These are phyloP conservation scores for Rhizopus delemar DNA, from an alignment of 371 early-diverging fungal genomes.

Conservation along the genomic window DNA sequence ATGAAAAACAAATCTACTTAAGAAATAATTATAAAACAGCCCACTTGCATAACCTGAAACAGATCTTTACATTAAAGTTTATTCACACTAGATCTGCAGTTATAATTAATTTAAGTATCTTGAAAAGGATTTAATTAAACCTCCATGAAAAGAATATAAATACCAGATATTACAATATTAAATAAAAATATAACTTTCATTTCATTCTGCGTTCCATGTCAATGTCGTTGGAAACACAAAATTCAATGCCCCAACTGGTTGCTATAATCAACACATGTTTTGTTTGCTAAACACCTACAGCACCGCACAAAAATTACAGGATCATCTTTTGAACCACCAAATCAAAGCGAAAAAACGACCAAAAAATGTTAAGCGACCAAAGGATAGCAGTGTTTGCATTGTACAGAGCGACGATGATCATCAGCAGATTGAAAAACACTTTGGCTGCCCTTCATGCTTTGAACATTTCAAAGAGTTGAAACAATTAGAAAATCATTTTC, in stretches of 20 bases:
- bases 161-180: too few species aligned
- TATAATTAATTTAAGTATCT: too few species aligned
- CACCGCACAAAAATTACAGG: constrained; percentile 16
- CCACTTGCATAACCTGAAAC: too few species aligned
- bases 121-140: too few species aligned
- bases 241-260: constrained; percentile 16
- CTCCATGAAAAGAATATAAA: too few species aligned
- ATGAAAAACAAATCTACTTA: too few species aligned
- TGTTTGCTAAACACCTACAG: constrained; percentile 8
- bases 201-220: constrained; percentile 12
- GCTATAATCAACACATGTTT: constrained; percentile 11
- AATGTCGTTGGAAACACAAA: constrained; percentile 13
- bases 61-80: too few species aligned
- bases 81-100: too few species aligned
- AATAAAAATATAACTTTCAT: constrained; percentile 4
- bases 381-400: constrained; percentile 15
- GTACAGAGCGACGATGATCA: constrained; percentile 21
- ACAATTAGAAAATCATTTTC: constrained; percentile 16
- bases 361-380: background rate
- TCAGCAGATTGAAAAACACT: constrained; percentile 21
- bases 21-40: too few species aligned
- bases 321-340: constrained; percentile 18
- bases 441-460: constrained; percentile 18
- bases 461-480: constrained; percentile 19
- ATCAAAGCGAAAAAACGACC: constrained; percentile 19